These are phyloP conservation scores for Ulota crispa DNA, from an alignment of 225 moss, liverwort and hornwort genomes.

Conservation along the genomic window DNA sequence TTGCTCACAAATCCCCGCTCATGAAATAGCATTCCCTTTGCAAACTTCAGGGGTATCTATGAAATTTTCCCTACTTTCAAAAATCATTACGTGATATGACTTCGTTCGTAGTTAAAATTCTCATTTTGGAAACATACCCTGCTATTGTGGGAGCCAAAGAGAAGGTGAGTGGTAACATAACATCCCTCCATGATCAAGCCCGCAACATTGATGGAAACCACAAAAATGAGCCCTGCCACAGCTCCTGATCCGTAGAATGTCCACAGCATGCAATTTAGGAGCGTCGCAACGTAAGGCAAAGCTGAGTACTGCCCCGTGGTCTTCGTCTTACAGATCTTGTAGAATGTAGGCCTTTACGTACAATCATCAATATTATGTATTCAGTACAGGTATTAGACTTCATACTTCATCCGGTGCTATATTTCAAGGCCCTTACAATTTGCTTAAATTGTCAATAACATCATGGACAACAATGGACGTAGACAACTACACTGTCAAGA, in stretches of 20 bases:
- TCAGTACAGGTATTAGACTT: neutral
- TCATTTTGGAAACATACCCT: slow-evolving; percentile 48
- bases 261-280: slow-evolving; percentile 86
- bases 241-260: slow-evolving; percentile 73
- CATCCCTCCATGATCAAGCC: slow-evolving; percentile 72
- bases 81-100: neutral
- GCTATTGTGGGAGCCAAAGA: slow-evolving; percentile 46
- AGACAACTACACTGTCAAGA: neutral
- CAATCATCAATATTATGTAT: neutral
- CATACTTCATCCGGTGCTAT: neutral
- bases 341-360: slow-evolving; percentile 73
- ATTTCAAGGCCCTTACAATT: neutral
- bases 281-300: slow-evolving; percentile 72
- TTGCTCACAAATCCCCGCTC: too few species aligned
- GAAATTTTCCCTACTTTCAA: too few species aligned
- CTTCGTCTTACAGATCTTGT: slow-evolving; percentile 62
- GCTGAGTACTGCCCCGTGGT: slow-evolving; percentile 68
- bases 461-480: neutral
- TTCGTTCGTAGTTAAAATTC: neutral
- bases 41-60: too few species aligned
- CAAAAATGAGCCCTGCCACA: slow-evolving; percentile 72
- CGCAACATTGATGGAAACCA: slow-evolving; percentile 78
- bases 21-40: too few species aligned
- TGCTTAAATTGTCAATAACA: slow-evolving; percentile 9
- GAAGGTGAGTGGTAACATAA: slow-evolving; percentile 64